Evolutionary conservation across 106 monocot genomes (phyloP), one percentile per base, ranked within the genome.

Genomic region (Ottelia alismoides): DNA sequence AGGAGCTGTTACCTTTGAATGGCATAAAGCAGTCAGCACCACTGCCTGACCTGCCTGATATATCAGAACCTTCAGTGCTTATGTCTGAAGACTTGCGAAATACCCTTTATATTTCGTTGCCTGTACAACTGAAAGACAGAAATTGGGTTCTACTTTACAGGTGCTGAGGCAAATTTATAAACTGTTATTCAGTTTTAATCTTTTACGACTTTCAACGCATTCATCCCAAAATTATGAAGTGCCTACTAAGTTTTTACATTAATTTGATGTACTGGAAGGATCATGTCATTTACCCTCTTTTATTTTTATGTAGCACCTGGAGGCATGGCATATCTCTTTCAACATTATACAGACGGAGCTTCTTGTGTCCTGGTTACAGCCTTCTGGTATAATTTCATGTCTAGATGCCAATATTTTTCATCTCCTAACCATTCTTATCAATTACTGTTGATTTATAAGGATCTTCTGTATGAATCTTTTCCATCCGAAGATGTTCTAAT

Each of bases 291-390:
- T 35, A 2, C 30, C 29, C 25, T 53, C 27, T 27, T 43, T 1
- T 28, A 11, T 51, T 16, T 26, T n/a, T 47, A 27, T 83, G 69
- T 74, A 99, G 98, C 56, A 99, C 98, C 32, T 80, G 86, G 98
- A 79, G 82, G 65, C 90, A 99, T 71, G 98, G 98, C 18, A 99
- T 99, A 54, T 99, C 90, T 56, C 70, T 99, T 47, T 86, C 85
- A 56, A 99, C 85, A 22, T 31, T 99, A 58, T 99, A 99, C 49
- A 82, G 98, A 50, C 85, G 80, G 78, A 99, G 98, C 67, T 59
- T 65, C 35, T 72, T 99, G 27, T 99, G 85, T 49, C 98, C 98
- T 64, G 98, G 98, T 68, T 75, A 77, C 68, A 83, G 72, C 49
- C 65, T 90, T n/a, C 53, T 99, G 82, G 98, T 99, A 79, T 49